Conservation (phyloP, 106 monocot genomes). For the Acorus calamus region DNA sequence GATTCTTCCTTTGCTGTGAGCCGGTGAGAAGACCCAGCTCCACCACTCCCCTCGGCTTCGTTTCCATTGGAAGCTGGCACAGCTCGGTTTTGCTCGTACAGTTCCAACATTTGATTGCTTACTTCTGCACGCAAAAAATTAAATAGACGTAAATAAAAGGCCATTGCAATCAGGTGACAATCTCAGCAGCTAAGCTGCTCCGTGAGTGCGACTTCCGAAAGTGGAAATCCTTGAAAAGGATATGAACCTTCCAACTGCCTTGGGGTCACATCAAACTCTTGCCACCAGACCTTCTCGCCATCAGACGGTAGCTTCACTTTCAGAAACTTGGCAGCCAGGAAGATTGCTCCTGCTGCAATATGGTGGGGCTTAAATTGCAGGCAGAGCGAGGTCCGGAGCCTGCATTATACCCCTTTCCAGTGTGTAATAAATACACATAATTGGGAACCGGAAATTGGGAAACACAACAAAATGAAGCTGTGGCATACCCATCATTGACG, state of each 20-base stretch:
- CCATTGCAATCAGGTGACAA: too few species aligned
- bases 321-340: slow-evolving; percentile 94
- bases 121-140: slow-evolving; percentile 50
- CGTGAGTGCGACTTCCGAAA: too few species aligned
- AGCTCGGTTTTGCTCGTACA: slow-evolving; percentile 86
- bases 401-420: slow-evolving; percentile 38
- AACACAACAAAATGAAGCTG: slow-evolving; percentile 9
- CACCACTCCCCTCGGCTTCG: slow-evolving; percentile 60
- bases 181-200: too few species aligned
- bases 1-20: slow-evolving; percentile 33
- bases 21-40: slow-evolving; percentile 36
- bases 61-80: slow-evolving; percentile 38
- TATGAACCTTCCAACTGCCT: slow-evolving; percentile 74
- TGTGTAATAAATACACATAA: slow-evolving; percentile 24
- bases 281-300: slow-evolving; percentile 95
- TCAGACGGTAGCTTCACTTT: slow-evolving; percentile 95
- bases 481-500: slow-evolving; percentile 92
- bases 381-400: slow-evolving; percentile 90
- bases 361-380: slow-evolving; percentile 97
- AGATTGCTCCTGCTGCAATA: slow-evolving; percentile 94
- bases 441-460: not conserved
- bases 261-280: slow-evolving; percentile 97
- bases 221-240: too few species aligned
- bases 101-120: slow-evolving; percentile 97
- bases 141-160: not conserved